Percentiles rank a stretch among this genome's conserved stretches.
These are phyloP conservation scores for Panaeolus cyanescens DNA, from an alignment of 768 basidiomycete genomes.

Conservation along the genomic window DNA sequence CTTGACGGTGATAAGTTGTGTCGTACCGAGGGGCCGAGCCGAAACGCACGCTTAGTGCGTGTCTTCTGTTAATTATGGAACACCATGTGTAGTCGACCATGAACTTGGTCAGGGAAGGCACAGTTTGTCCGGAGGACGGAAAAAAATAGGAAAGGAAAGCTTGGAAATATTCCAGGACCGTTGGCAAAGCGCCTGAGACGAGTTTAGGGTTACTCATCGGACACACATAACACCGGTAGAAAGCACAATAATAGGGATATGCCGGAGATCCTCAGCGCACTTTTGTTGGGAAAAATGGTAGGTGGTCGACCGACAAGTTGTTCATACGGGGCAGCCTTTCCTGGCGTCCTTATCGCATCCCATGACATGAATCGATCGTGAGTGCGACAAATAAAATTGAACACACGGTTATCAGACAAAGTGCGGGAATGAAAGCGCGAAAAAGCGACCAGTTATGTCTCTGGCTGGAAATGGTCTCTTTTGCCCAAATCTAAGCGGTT, in stretches of 20 bases:
- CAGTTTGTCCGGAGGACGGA: not conserved
- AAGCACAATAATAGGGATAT: not conserved
- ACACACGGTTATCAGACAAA: slow-evolving; percentile 1
- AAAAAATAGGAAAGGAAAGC: not conserved
- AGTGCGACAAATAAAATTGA: not conserved
- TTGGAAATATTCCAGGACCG: not conserved
- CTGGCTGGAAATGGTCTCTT: not conserved
- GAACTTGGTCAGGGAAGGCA: not conserved
- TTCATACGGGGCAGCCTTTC: not conserved
- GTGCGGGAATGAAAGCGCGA: not conserved
- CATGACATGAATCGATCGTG: not conserved
- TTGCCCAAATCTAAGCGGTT: slow-evolving; percentile 1
- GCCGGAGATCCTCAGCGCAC: not conserved
- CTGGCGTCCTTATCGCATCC: not conserved
- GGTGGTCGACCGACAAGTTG: not conserved
- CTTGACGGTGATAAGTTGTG: not conserved
- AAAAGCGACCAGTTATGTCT: not conserved
- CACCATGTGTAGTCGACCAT: not conserved
- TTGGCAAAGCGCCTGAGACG: not conserved
- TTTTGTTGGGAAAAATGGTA: not conserved
- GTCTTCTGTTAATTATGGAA: not conserved
- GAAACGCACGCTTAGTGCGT: slow-evolving; percentile 1
- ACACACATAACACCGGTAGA: not conserved
- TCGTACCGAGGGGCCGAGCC: slow-evolving; percentile 1
- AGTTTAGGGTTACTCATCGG: not conserved